Evolutionary conservation across 208 protist genomes (phyloP).

Genomic region (Leptomonas pyrrhocoris): DNA sequence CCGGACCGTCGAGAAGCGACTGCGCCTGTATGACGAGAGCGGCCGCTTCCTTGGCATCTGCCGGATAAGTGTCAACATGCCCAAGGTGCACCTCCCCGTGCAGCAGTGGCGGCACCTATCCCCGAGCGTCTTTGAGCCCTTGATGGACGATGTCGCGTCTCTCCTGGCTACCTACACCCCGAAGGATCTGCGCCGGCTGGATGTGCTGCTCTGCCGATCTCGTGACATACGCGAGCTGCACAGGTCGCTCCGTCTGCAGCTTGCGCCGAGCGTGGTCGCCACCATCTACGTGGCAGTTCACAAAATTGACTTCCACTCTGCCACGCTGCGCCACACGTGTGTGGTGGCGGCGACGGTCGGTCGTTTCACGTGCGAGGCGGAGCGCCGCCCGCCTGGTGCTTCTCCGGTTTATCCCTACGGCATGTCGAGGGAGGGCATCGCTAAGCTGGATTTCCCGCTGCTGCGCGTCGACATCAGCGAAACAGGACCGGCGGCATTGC

Average conservation of each 20-base stretch:
- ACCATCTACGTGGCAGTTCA: conserved; percentile 71
- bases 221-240: conserved; percentile 57
- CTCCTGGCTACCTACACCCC: conserved; percentile 67
- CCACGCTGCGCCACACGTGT: conserved; percentile 21
- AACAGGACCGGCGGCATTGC: conserved; percentile 17
- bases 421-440: conserved; percentile 34
- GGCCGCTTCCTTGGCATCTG: conserved; percentile 60
- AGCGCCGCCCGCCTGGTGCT: conserved; percentile 33
- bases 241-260: conserved; percentile 53
- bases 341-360: conserved; percentile 40
- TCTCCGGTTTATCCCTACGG: conserved; percentile 36
- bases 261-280: conserved; percentile 63
- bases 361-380: conserved; percentile 29
- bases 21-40: conserved; percentile 67
- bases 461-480: conserved; percentile 62
- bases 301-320: conserved; percentile 37
- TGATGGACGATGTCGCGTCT: conserved; percentile 77
- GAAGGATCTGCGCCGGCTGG: conserved; percentile 60
- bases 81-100: conserved; percentile 17
- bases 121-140: conserved; percentile 38
- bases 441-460: conserved; percentile 44
- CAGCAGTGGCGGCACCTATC: conserved; percentile 23
- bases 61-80: conserved; percentile 50
- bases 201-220: conserved; percentile 48
- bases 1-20: conserved; percentile 40